Conservation (phyloP, 1,284 basidiomycete genomes). For the Heterobasidion parviporum region DNA sequence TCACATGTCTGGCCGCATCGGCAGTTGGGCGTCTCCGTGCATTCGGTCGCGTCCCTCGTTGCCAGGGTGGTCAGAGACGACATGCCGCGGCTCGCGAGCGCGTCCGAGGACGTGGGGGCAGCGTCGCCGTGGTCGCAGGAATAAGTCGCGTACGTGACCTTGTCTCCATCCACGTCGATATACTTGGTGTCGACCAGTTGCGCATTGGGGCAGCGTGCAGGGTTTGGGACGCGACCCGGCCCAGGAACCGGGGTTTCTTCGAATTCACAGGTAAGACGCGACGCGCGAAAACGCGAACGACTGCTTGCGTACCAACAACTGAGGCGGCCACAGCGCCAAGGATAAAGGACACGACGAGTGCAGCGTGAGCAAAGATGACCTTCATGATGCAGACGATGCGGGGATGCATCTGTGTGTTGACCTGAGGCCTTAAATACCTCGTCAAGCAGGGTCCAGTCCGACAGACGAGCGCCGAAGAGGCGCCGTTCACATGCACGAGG, state of each 20-base stretch:
- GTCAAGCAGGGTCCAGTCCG: background rate
- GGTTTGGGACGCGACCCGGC: background rate
- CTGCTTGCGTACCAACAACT: too few relatives aligned
- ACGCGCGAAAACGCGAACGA: too few relatives aligned
- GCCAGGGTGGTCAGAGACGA: background rate
- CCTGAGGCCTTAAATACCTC: background rate
- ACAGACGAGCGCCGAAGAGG: too few relatives aligned
- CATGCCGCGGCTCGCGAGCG: background rate
- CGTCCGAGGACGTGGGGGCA: background rate
- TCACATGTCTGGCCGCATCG: slow-evolving; percentile 1
- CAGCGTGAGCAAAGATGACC: too few relatives aligned
- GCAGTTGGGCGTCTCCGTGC: background rate
- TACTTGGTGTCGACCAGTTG: background rate
- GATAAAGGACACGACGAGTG: too few relatives aligned
- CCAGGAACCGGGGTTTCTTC: background rate
- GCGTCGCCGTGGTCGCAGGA: background rate
- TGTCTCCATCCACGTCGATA: background rate
- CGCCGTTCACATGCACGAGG: too few relatives aligned
- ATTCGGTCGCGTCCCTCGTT: background rate
- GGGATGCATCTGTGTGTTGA: too few relatives aligned
- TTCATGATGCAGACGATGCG: too few relatives aligned
- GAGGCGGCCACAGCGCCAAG: too few relatives aligned
- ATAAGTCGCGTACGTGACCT: background rate
- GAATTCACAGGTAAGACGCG: too few relatives aligned
- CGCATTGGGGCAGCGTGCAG: background rate